Percentiles rank a stretch among this genome's conserved stretches.
These are phyloP conservation scores for Cyclocybe cylindracea DNA, from an alignment of 768 basidiomycete species.

Conservation along the genomic window DNA sequence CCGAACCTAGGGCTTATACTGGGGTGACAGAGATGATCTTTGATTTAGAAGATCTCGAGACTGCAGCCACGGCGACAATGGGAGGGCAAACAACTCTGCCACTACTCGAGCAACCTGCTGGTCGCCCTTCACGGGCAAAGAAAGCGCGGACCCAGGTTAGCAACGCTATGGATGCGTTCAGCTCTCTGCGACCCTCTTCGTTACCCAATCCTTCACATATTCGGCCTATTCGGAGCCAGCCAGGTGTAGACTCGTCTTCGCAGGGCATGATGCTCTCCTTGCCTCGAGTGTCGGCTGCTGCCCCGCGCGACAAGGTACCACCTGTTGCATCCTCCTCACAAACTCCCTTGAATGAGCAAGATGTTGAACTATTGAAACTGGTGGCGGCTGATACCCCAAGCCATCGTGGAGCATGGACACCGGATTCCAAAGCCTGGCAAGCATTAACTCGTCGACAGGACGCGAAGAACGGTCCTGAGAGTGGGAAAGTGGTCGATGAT, in stretches of 20 bases:
- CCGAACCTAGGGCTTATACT: conserved; percentile 2
- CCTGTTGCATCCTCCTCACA: conserved; percentile 15
- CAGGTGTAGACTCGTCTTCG: conserved; percentile 38
- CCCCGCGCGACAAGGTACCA: conserved; percentile 11
- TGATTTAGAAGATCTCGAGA: conserved; percentile 69
- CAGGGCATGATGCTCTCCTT: conserved; percentile 31
- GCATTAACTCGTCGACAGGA: conserved; percentile 48
- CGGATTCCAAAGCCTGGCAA: conserved; percentile 64
- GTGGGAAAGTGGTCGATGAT: conserved; percentile 26
- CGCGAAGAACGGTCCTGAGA: conserved; percentile 19
- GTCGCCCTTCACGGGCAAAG: conserved; percentile 31
- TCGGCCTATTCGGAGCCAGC: conserved; percentile 43
- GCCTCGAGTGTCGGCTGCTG: conserved; percentile 21
- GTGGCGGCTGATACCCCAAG: conserved; percentile 73
- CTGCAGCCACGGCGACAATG: conserved; percentile 31
- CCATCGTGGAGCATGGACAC: conserved; percentile 71
- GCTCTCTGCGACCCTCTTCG: conserved; percentile 63
- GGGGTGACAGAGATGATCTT: conserved; percentile 61
- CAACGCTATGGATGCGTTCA: conserved; percentile 53
- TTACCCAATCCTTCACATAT: conserved; percentile 68
- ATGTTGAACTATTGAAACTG: conserved; percentile 54
- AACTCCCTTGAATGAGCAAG: conserved; percentile 16
- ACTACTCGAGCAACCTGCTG: conserved; percentile 41
- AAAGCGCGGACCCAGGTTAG: conserved; percentile 30
- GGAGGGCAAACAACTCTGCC: conserved; percentile 34